These are phyloP conservation scores for Lasiodiplodia citricola DNA, from an alignment of 2,329 filamentous ascomycete species.

Conservation along the genomic window DNA sequence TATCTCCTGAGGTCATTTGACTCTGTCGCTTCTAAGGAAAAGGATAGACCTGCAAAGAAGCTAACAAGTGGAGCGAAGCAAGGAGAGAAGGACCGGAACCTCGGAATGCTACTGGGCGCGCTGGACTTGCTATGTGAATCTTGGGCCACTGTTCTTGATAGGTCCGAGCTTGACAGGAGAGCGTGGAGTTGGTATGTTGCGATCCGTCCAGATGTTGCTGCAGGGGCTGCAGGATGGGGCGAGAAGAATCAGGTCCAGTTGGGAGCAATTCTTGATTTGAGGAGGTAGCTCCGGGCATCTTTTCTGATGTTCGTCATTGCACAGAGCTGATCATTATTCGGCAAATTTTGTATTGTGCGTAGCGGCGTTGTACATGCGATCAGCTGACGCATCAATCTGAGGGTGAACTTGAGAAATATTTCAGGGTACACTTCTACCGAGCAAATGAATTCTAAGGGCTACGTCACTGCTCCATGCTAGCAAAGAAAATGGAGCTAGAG, in stretches of 20 bases:
- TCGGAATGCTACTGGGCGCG: slow-evolving; percentile 72
- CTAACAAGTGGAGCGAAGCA: slow-evolving; percentile 59
- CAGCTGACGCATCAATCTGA: background rate
- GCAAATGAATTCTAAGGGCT: background rate
- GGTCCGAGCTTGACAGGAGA: slow-evolving; percentile 72
- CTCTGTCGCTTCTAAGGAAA: background rate
- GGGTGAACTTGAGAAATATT: background rate
- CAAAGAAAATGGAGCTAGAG: background rate
- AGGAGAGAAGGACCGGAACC: slow-evolving; percentile 70
- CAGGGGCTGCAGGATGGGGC: slow-evolving; percentile 80
- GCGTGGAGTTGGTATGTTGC: slow-evolving; percentile 84
- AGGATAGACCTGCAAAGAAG: slow-evolving; percentile 52
- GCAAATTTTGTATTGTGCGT: background rate
- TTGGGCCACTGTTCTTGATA: slow-evolving; percentile 69
- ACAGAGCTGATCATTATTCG: slow-evolving; percentile 10
- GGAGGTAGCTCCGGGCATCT: slow-evolving; percentile 13
- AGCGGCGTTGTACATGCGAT: background rate
- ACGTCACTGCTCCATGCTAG: slow-evolving; percentile 6
- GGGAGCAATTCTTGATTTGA: slow-evolving; percentile 58
- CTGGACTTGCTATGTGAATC: slow-evolving; percentile 75
- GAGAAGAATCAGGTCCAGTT: slow-evolving; percentile 75
- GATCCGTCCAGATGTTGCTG: slow-evolving; percentile 76
- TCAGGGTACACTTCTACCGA: background rate
- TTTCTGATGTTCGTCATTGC: slow-evolving; percentile 1
- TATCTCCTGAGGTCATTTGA: slow-evolving; percentile 65